Evolutionary conservation across 2,329 filamentous ascomycete genomes (phyloP), one percentile per base, ranked within the genome.

Genomic region (Alternaria triticina): DNA sequence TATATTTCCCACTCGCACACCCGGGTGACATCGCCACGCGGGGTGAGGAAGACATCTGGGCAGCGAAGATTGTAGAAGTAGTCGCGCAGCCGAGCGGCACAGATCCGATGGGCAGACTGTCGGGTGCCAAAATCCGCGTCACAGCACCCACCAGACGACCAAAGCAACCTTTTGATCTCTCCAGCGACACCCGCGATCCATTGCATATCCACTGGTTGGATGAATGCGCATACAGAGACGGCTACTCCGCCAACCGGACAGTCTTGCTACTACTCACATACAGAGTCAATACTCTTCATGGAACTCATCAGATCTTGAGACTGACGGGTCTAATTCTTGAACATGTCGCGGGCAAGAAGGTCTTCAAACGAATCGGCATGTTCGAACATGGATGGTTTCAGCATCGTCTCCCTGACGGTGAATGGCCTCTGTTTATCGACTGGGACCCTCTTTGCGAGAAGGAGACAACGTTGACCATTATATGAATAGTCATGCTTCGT

Each of bases 181-280:
- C 36, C 9, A 10, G 3, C 17, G 3, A 17, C 2, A 6, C 36
- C 15, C 0, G 5, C 2, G 1, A 40, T 2, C 36, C 36, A 40
- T 17, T 40, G 9, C 3, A 40, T n/a, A 0, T 17, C 4, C 36
- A 40, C 17, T 2, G 3, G 1, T 4, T 40, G 4, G 36, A 40
- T 1, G n/a, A 11, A 3, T 1, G n/a, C 7, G n/a, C 36, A 17
- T 11, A 40, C n/a, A 6, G n/a, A 6, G 9, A 40, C 36, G 36
- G 36, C 11, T 40, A 40, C 11, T n/a, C 0, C 36, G 36, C n/a
- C 8, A 1, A 11, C n/a, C 4, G 36, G 5, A 40, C 36, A 3
- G 2, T 40, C 8, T 40, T 40, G 1, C 4, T 40, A 1, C 8
- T 40, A 6, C 36, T 40, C 36, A 17, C 36, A 6, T 40, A 40